Conservation (phyloP, 805 yeast genomes). For the Kodamaea sagamina region DNA sequence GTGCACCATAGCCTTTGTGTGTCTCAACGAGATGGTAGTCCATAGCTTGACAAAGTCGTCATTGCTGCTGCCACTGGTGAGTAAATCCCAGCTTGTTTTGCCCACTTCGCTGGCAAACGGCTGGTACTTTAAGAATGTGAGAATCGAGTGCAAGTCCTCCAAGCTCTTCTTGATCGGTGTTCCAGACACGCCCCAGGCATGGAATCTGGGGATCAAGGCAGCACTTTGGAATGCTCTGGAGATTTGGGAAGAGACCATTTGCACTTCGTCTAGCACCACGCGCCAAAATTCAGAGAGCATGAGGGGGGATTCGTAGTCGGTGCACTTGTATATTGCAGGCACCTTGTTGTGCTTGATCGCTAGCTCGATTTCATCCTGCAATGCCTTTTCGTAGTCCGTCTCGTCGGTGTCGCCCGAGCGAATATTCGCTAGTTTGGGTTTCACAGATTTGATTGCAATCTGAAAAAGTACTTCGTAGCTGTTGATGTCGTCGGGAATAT, state of each 20-base stretch:
- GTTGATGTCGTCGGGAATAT: slow-evolving; percentile 20
- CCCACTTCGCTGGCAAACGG: slow-evolving; percentile 61
- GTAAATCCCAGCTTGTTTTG: slow-evolving; percentile 41
- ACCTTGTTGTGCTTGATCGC: slow-evolving; percentile 32
- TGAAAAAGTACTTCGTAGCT: slow-evolving; percentile 30
- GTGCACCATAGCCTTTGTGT: slow-evolving; percentile 80
- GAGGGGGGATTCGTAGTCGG: slow-evolving; percentile 77
- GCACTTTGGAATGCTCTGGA: slow-evolving; percentile 83
- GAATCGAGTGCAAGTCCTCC: slow-evolving; percentile 67
- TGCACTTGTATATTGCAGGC: slow-evolving; percentile 22
- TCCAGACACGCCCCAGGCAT: slow-evolving; percentile 97
- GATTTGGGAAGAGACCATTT: slow-evolving; percentile 76
- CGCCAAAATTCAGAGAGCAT: slow-evolving; percentile 86
- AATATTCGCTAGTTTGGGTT: slow-evolving; percentile 32
- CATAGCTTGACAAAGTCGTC: slow-evolving; percentile 49
- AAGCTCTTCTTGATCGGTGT: slow-evolving; percentile 77
- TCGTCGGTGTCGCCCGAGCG: slow-evolving; percentile 23
- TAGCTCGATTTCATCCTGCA: slow-evolving; percentile 33
- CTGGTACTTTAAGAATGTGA: slow-evolving; percentile 62
- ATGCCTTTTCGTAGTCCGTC: slow-evolving; percentile 35
- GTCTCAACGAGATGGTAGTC: slow-evolving; percentile 62
- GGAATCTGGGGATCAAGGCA: slow-evolving; percentile 74
- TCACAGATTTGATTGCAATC: slow-evolving; percentile 23
- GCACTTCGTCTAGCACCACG: slow-evolving; percentile 90
- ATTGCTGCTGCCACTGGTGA: slow-evolving; percentile 13